phyloP scores from a whole-genome alignment of 257 asterid genomes.

The Nicotiana knightiana region DNA sequence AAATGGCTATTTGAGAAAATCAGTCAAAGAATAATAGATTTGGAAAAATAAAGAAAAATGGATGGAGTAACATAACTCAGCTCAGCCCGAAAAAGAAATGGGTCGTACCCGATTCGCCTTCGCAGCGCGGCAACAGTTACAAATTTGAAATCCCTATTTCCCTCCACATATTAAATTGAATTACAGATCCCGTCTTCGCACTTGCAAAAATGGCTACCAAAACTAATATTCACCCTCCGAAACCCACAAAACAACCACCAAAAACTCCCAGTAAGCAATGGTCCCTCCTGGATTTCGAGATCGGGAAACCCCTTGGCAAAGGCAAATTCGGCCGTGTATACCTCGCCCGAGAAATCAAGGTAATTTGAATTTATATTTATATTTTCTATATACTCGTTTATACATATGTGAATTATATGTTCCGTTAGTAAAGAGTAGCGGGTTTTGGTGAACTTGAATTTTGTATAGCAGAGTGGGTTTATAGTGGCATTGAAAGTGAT shows the following conservation, averaged over 20 bases:
- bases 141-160: too few relatives aligned
- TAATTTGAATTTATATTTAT: neutral
- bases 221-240: conserved; percentile 14
- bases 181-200: too few relatives aligned
- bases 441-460: neutral
- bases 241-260: conserved; percentile 37
- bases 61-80: too few relatives aligned
- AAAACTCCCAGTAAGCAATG: conserved; percentile 30
- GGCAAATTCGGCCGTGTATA: conserved; percentile 96
- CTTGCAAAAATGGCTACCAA: conserved; percentile 25
- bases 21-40: too few relatives aligned
- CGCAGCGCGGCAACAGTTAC: too few relatives aligned
- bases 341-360: conserved; percentile 91
- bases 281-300: conserved; percentile 79
- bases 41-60: too few relatives aligned
- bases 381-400: neutral
- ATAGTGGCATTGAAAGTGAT: conserved; percentile 86
- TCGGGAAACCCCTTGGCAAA: conserved; percentile 88
- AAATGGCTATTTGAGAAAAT: too few relatives aligned
- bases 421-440: neutral
- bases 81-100: too few relatives aligned
- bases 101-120: too few relatives aligned
- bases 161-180: too few relatives aligned
- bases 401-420: neutral
- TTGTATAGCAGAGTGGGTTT: conserved; percentile 41